Conservation (phyloP, 306 rosid species). For the Luffa acutangula region DNA sequence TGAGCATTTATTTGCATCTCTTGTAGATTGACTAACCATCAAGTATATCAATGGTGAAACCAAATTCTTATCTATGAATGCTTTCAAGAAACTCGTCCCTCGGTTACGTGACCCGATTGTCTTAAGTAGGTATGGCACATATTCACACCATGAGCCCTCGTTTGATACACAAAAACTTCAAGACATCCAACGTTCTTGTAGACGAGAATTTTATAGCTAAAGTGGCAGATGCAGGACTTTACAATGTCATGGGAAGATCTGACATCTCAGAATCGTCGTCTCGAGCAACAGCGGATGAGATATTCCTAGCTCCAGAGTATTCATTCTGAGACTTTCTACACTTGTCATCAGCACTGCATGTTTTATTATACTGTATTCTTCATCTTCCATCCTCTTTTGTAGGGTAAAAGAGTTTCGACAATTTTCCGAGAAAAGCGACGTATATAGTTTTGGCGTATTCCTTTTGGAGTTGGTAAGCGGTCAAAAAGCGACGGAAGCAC, state of each 20-base stretch:
- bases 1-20: constrained; percentile 95
- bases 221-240: constrained; percentile 89
- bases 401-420: constrained; percentile 80
- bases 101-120: constrained; percentile 15
- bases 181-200: constrained; percentile 83
- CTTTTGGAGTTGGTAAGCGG: constrained; percentile 77
- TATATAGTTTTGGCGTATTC: constrained; percentile 78
- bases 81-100: constrained; percentile 30
- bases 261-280: constrained; percentile 65
- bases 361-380: constrained; percentile 4
- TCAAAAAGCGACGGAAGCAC: constrained; percentile 46
- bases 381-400: constrained; percentile 20
- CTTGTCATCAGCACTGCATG: neutral
- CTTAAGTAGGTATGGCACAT: constrained; percentile 61
- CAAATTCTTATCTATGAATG: constrained; percentile 30
- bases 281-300: constrained; percentile 51
- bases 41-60: neutral
- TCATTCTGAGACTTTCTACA: constrained; percentile 11
- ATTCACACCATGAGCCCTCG: constrained; percentile 82
- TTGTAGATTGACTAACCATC: constrained; percentile 32
- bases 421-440: constrained; percentile 86
- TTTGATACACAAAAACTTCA: constrained; percentile 76
- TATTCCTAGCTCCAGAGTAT: constrained; percentile 85
- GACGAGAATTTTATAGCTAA: constrained; percentile 72
- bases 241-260: constrained; percentile 59